Evolutionary conservation across 1,139 yeast species (phyloP), one percentile per base, ranked within the genome.

Genomic region (Geotrichum cucujoidarum): DNA sequence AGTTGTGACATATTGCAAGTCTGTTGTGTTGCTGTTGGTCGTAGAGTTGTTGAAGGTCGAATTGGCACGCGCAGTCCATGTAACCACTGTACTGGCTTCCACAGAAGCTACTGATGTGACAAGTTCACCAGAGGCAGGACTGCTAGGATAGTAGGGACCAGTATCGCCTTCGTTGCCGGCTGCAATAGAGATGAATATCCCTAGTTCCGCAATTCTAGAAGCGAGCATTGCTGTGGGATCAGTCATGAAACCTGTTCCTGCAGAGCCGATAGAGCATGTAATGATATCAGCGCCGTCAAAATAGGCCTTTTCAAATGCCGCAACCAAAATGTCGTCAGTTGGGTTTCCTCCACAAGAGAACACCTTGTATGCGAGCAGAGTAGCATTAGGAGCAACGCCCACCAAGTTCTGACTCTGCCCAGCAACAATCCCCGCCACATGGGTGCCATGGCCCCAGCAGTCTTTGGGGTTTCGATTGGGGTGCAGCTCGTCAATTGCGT

Each of bases 381-480:
- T 54, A 25, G 60, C 59, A 32, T 48, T 45, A 24, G 60, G 60
- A 14, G 60, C 57, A 17, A 56, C 60, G 34, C 60, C 60, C 8
- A 40, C 30, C 17, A 50, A 44, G 24, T 49, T 50, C 16, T 49
- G 40, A 14, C 41, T 47, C 5, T 38, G 49, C 13, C 53, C 60
- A 22, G 50, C 55, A 40, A 57, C 51, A 22, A 57, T 51, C n/a
- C 59, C 53, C 11, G 60, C 53, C 21, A 53, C 57, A 46, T 57
- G 57, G 3, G 60, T 48, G 22, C 60, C 60, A 46, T 57, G 60
- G 16, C 60, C 60, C 27, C 43, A 44, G 43, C 60, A 57, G 45
- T 57, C 60, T 21, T 38, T 38, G 13, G 57, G 55, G 43, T 54
- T 48, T 14, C 43, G 50, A 24, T 46, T 49, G 10, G 49, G 54